Evolutionary conservation across 208 protist species (phyloP), one percentile per base, ranked within the genome.

Genomic region (Trypanosomatidae sp.): DNA sequence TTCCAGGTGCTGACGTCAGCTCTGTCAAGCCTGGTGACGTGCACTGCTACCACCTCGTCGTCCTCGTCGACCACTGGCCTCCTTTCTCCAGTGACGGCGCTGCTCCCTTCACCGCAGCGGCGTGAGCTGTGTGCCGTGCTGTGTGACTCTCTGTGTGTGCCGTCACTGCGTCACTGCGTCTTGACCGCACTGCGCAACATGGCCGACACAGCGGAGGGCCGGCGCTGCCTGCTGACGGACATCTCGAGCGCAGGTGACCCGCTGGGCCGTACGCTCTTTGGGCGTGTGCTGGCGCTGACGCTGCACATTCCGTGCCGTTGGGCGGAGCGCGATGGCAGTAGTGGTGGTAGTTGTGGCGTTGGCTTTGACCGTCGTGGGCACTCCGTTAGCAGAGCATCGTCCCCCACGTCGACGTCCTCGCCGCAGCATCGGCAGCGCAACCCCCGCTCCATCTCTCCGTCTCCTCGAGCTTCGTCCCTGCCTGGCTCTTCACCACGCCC

Each of bases 201-300:
- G 66, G 72, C 76, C 8, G 53, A 62, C 10, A 93, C 82, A 25
- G 52, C 43, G 2, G 82, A 90, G 64, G 91, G 91, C 3, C 80
- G 85, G 28, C 77, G 73, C 22, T 85, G 74, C 68, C 67, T 95
- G 19, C 71, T 95, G 43, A 77, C 86, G 2, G 91, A 95, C 55
- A 88, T 91, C 13, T 67, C 67, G 30, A 65, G 62, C 33, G 58
- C 79, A 1, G 87, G 88, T 0, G 88, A 92, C 25, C 85, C 88
- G 10, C 67, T 90, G 22, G 70, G 79, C 4, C 90, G 90, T 2
- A 90, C 74, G 19, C 72, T 79, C 58, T 95, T 95, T 73, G 90
- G 90, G 3, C 85, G 90, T 49, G 66, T 92, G 9, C 62, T 95
- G 30, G 80, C 75, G 3, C 49, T 91, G 43, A 91, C 86, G 36